Evolutionary conservation across 768 basidiomycete genomes (phyloP).

Genomic region (Boletus tomentosulus): DNA sequence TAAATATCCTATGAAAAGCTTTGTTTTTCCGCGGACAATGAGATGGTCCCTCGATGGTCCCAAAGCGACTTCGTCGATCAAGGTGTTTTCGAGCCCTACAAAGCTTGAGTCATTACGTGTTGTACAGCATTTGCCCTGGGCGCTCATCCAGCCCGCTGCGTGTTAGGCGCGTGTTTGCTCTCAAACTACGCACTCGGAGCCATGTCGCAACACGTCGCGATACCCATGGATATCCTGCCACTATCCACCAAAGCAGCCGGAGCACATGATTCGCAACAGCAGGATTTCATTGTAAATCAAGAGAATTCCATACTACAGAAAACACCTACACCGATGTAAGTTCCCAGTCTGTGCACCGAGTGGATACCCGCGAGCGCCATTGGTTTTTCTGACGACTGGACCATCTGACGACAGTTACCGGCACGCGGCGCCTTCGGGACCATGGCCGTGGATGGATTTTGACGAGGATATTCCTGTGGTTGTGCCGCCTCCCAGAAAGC

Average conservation of each 20-base stretch:
- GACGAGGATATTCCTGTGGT: slow-evolving; percentile 22
- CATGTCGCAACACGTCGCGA: slow-evolving; percentile 17
- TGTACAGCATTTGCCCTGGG: slow-evolving; percentile 5
- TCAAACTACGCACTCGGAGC: not conserved
- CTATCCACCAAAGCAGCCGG: not conserved
- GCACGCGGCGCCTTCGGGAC: slow-evolving; percentile 38
- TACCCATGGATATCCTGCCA: slow-evolving; percentile 16
- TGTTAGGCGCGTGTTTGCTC: not conserved
- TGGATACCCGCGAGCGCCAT: not conserved
- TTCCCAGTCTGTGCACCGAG: not conserved
- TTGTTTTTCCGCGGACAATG: too few species aligned
- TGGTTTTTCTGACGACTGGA: not conserved
- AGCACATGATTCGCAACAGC: not conserved
- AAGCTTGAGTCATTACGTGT: not conserved
- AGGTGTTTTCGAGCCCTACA: too few species aligned
- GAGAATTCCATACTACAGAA: slow-evolving; percentile 3
- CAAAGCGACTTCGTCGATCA: too few species aligned
- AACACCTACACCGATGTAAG: slow-evolving; percentile 24
- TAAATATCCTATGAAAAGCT: too few species aligned
- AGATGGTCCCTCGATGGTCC: too few species aligned
- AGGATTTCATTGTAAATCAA: not conserved
- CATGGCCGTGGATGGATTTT: slow-evolving; percentile 42
- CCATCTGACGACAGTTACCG: slow-evolving; percentile 25
- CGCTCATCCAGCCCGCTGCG: slow-evolving; percentile 5
- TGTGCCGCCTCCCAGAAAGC: not conserved